Evolutionary conservation across 495 filamentous ascomycete genomes (phyloP), one percentile per base, ranked within the genome.

Genomic region (Aspergillus hancockii): DNA sequence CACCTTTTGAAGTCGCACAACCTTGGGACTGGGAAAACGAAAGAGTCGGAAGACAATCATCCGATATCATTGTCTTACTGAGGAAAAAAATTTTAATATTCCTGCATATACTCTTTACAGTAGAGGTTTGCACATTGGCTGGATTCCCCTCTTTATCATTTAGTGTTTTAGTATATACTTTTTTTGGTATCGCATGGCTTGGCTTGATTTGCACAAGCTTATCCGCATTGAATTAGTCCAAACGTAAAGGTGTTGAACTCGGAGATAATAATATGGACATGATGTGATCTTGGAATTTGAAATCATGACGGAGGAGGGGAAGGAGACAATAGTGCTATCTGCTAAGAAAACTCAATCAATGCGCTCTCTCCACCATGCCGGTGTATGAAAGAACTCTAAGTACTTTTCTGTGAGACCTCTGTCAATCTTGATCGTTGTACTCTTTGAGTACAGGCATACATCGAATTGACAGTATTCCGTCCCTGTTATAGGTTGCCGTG

Each of bases 21-120:
- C 57, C 18, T 38, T 36, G 13, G 23, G 34, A 18, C 19, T 23
- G 49, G 25, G 49, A 40, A 49, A 31, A 25, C 43, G 19, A 30
- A 58, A 38, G 31, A 21, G 8, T 38, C 59, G 60, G 63, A 51
- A 65, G 60, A 58, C 53, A 60, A 68, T 63, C 65, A 55, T 61
- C 65, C 65, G 60, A 43, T 40, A 54, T n/a, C n/a, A 1, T 53
- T 45, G 8, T 32, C 49, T 32, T 38, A 32, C 47, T 30, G 23
- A 14, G 31, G n/a, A n/a, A n/a, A n/a, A n/a, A n/a, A n/a, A n/a
- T n/a, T n/a, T n/a, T n/a, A n/a, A n/a, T n/a, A n/a, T n/a, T n/a
- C n/a, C n/a, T n/a, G n/a, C n/a, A n/a, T n/a, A n/a, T n/a, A n/a
- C n/a, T n/a, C n/a, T n/a, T n/a, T n/a, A n/a, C n/a, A n/a, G n/a